Conservation (phyloP, 805 yeast species). For the Wickerhamiella kurtzmanii region DNA sequence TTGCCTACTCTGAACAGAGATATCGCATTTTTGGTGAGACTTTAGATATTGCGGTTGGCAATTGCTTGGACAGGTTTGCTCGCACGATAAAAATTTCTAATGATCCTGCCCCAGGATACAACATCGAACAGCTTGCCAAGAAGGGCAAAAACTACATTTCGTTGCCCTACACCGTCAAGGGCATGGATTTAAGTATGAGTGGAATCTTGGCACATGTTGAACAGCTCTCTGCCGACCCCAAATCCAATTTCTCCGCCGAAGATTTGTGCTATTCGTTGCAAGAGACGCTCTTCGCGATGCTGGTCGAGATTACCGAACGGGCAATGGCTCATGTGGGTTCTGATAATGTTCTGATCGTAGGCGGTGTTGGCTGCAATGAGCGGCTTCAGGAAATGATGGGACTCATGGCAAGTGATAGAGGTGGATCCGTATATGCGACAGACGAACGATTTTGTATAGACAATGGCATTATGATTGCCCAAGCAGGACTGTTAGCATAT, state of each 20-base stretch:
- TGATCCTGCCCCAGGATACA: conserved; percentile 94
- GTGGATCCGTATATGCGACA: conserved; percentile 83
- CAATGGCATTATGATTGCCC: conserved; percentile 98
- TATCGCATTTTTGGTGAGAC: conserved; percentile 99
- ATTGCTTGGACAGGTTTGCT: conserved; percentile 92
- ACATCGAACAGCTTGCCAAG: conserved; percentile 87
- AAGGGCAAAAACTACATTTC: conserved; percentile 42
- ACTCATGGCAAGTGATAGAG: conserved; percentile 79
- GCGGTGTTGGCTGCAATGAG: conserved; percentile 96
- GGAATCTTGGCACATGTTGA: conserved; percentile 86
- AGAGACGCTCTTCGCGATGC: conserved; percentile 86
- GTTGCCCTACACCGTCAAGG: conserved; percentile 92
- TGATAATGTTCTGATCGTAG: conserved; percentile 82
- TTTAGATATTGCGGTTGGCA: conserved; percentile 92
- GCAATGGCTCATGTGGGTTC: conserved; percentile 97
- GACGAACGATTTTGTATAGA: conserved; percentile 96
- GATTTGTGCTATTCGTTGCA: conserved; percentile 89
- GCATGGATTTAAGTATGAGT: conserved; percentile 96
- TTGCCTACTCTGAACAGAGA: conserved; percentile 86
- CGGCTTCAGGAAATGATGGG: conserved; percentile 93
- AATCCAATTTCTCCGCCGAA: conserved; percentile 39
- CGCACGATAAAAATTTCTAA: conserved; percentile 78
- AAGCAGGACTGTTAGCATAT: conserved; percentile 80
- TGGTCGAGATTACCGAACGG: conserved; percentile 93
- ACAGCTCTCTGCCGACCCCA: conserved; percentile 56